phyloP scores from a whole-genome alignment of 257 asterid genomes.

The Solanum sitiens region DNA sequence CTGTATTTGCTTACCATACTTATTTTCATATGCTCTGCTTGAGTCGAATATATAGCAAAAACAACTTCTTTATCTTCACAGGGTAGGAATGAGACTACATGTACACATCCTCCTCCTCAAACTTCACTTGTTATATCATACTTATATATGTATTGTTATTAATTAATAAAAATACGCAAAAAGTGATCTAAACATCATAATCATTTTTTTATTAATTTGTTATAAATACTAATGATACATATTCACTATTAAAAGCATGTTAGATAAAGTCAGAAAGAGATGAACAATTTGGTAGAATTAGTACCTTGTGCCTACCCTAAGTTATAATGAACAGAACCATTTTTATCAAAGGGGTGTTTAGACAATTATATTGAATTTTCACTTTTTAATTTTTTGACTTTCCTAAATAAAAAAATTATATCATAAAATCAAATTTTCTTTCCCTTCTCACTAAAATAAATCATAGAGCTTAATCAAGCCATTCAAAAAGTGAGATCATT shows the following conservation, averaged over 20 bases:
- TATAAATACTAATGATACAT: too few relatives aligned
- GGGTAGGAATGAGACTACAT: too few relatives aligned
- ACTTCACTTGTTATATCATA: too few relatives aligned
- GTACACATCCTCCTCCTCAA: neutral
- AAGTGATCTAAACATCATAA: neutral
- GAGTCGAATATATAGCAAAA: neutral
- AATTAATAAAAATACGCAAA: too few relatives aligned
- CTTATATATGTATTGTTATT: too few relatives aligned
- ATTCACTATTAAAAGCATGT: too few relatives aligned
- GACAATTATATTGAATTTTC: neutral
- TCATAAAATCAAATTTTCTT: neutral
- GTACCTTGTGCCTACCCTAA: neutral
- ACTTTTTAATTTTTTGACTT: neutral
- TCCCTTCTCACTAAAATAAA: neutral
- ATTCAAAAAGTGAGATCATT: neutral
- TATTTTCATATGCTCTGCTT: neutral
- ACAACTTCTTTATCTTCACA: too few relatives aligned
- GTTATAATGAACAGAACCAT: neutral
- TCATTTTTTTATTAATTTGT: neutral
- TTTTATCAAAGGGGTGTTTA: neutral
- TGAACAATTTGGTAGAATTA: neutral
- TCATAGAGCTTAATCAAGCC: neutral
- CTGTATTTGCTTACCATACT: neutral
- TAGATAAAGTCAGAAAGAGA: too few relatives aligned
- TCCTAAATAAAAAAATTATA: neutral